Evolutionary conservation across 306 rosid genomes (phyloP).

Genomic region (Cucurbita moschata): DNA sequence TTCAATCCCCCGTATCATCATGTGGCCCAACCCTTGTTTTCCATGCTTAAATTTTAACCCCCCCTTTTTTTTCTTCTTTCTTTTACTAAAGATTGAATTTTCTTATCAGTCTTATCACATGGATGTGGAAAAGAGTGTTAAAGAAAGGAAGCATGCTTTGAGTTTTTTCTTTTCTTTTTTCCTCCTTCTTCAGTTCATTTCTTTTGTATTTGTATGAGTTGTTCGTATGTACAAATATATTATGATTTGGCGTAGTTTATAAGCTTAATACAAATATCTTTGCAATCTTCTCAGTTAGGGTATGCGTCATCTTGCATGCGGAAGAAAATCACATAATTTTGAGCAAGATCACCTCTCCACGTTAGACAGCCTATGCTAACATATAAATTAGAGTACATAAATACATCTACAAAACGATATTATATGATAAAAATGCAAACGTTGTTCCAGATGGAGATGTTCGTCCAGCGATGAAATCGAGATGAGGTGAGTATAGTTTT

Average conservation of each 20-base stretch:
- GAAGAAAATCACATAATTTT: background rate
- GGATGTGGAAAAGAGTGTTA: conserved; percentile 22
- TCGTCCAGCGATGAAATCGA: too few species aligned
- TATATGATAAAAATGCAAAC: too few species aligned
- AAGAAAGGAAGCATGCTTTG: conserved; percentile 28
- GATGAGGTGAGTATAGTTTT: too few species aligned
- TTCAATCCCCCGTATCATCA: conserved; percentile 14
- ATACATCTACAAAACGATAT: too few species aligned
- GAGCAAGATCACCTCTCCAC: background rate
- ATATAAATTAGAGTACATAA: too few species aligned
- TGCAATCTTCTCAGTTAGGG: background rate
- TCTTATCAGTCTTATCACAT: conserved; percentile 34
- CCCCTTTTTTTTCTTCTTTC: background rate
- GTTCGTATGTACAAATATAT: background rate
- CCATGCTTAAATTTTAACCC: background rate
- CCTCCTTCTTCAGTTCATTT: too few species aligned
- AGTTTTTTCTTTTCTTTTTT: background rate
- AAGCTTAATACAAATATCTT: background rate
- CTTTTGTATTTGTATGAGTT: background rate
- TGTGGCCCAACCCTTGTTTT: conserved; percentile 8
- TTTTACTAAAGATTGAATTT: conserved; percentile 31
- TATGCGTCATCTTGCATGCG: background rate
- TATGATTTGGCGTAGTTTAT: background rate
- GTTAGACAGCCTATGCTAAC: background rate
- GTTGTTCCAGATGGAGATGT: too few species aligned